These are phyloP conservation scores for Eurotiales sp. DNA, from an alignment of 2,329 filamentous ascomycete genomes.

Conservation along the genomic window DNA sequence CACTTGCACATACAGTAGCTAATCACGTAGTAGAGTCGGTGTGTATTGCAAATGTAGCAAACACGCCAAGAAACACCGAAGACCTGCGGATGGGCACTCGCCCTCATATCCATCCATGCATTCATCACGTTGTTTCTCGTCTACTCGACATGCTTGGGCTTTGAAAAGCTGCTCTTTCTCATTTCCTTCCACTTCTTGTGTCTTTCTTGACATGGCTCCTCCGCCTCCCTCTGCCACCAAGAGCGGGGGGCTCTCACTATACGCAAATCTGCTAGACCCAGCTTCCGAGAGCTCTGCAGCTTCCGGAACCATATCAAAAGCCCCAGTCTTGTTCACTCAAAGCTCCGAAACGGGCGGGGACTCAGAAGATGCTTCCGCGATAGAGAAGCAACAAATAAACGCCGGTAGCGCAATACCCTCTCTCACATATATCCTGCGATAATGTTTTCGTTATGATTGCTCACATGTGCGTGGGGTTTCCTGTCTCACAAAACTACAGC, in stretches of 20 bases:
- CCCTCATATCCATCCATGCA: not conserved
- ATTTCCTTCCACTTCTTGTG: not conserved
- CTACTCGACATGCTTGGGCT: not conserved
- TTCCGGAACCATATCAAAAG: constrained; percentile 68
- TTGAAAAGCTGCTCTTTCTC: not conserved
- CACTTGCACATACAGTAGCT: no score
- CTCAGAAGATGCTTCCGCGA: constrained; percentile 51
- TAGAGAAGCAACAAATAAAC: constrained; percentile 61
- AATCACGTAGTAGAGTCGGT: no score
- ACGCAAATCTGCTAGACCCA: constrained; percentile 74
- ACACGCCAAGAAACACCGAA: constrained; percentile 10
- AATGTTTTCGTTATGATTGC: constrained; percentile 32
- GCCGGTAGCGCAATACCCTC: constrained; percentile 53
- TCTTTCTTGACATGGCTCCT: constrained; percentile 5
- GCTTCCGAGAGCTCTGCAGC: constrained; percentile 33
- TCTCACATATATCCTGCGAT: constrained; percentile 26
- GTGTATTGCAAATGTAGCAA: constrained; percentile 10
- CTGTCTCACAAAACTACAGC: constrained; percentile 37
- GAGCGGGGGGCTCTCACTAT: constrained; percentile 60
- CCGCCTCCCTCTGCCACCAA: constrained; percentile 4
- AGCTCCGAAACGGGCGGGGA: constrained; percentile 47
- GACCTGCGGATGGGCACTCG: not conserved
- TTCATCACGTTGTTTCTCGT: no score
- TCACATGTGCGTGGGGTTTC: constrained; percentile 43
- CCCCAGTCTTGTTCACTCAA: constrained; percentile 68